A percentile compares a stretch with the other conserved stretches of the same genome.
phyloP scores from a whole-genome alignment of 1,139 yeast genomes.

The Zygosaccharomyces pseudobailii region DNA sequence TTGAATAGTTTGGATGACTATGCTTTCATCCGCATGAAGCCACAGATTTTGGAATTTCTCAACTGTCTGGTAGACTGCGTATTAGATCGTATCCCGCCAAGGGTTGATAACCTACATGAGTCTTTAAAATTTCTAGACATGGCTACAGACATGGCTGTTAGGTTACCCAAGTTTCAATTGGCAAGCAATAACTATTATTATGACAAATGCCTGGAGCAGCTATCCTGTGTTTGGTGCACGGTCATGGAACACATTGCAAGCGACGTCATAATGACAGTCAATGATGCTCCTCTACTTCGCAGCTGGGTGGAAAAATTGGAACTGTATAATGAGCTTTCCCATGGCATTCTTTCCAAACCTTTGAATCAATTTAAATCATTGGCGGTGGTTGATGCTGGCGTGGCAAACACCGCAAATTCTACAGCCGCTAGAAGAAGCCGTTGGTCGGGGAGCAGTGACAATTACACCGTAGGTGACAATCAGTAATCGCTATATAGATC shows the following conservation, averaged over 20 bases:
- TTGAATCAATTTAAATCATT: constrained; percentile 41
- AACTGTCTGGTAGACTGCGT: constrained; percentile 76
- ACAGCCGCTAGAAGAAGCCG: neutral
- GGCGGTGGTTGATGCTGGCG: constrained; percentile 10
- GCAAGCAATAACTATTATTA: constrained; percentile 70
- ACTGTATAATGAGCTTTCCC: constrained; percentile 54
- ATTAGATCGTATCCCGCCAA: constrained; percentile 73
- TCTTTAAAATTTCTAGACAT: constrained; percentile 65
- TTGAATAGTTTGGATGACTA: constrained; percentile 50
- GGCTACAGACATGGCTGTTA: constrained; percentile 59
- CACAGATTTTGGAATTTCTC: constrained; percentile 68
- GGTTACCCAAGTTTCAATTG: constrained; percentile 68
- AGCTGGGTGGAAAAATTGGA: constrained; percentile 54
- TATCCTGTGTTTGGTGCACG: constrained; percentile 70
- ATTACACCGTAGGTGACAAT: constrained; percentile 1
- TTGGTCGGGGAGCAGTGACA: constrained; percentile 2
- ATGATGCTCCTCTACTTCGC: constrained; percentile 28
- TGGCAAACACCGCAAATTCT: neutral
- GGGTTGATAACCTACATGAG: constrained; percentile 43
- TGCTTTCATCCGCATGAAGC: constrained; percentile 79
- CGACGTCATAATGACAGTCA: constrained; percentile 37
- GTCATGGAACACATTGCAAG: constrained; percentile 45
- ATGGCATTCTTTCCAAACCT: constrained; percentile 46
- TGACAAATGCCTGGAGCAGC: constrained; percentile 71
- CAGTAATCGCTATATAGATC: constrained; percentile 1